These are phyloP conservation scores for Trichoderma virens DNA, from an alignment of 495 filamentous ascomycete species.

Conservation along the genomic window DNA sequence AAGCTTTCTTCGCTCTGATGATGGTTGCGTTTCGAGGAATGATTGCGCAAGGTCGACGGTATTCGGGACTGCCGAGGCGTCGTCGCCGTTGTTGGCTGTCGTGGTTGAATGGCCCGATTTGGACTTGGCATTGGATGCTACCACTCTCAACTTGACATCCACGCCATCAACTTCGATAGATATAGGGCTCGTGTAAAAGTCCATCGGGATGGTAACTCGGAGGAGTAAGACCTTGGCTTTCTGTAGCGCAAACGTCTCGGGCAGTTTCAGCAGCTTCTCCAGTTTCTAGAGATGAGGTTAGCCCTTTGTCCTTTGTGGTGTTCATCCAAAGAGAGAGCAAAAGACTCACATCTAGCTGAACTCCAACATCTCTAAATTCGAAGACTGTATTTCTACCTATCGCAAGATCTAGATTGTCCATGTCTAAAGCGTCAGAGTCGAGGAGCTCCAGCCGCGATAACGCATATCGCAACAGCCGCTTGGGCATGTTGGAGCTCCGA, in stretches of 20 bases:
- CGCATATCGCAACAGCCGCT: conserved; percentile 72
- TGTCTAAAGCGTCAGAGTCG: conserved; percentile 70
- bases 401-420: conserved; percentile 69
- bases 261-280: conserved; percentile 62
- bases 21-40: conserved; percentile 75
- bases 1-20: conserved; percentile 64
- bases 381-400: conserved; percentile 69
- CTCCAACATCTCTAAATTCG: conserved; percentile 72
- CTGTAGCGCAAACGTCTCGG: conserved; percentile 55
- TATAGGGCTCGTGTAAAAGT: conserved; percentile 73
- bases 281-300: conserved; percentile 56
- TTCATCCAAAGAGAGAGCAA: conserved; percentile 13
- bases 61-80: conserved; percentile 53
- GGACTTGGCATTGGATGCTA: conserved; percentile 24
- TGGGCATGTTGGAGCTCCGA: conserved; percentile 59
- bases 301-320: background rate
- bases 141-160: conserved; percentile 51
- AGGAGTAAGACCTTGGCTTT: conserved; percentile 64
- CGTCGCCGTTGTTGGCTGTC: conserved; percentile 13
- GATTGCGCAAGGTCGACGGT: conserved; percentile 80
- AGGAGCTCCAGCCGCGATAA: conserved; percentile 72
- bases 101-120: conserved; percentile 10
- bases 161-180: conserved; percentile 70
- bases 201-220: conserved; percentile 69
- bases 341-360: conserved; percentile 60